Evolutionary conservation across 495 filamentous ascomycete genomes (phyloP), one percentile per base, ranked within the genome.

Genomic region (Penicillium coprophilum): DNA sequence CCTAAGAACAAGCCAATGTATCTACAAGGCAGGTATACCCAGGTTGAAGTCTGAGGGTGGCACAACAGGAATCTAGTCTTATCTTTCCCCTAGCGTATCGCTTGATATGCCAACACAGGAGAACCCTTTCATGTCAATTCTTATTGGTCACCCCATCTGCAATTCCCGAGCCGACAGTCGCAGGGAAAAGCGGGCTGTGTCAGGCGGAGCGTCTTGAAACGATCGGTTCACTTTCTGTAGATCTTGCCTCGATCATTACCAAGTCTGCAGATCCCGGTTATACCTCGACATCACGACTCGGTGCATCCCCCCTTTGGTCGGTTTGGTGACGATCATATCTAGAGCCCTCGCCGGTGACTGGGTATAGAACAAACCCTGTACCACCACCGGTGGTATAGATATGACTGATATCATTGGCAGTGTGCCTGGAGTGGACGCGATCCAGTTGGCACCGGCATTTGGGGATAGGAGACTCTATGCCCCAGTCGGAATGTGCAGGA

Each of bases 241-340:
- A 60, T 91, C 89, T 48, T 80, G 77, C 30, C 93, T 78, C 2
- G 86, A 88, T 61, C 87, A 90, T 69, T 3, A 94, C 89, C 1
- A 19, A n/a, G 20, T 39, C 30, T 51, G 62, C 94, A 96, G 10
- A 71, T 97, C 93, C 11, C 90, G 79, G 67, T 94, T 96, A 6
- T 89, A 27, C 91, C 66, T 96, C 96, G 3, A 96, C 87, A 71
- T 96, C 92, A 60, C 81, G 80, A 10, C 91, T 91, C 23, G 81
- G 60, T 7, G 91, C 83, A 71, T 96, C 96, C 3, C 82, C 84
- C 13, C 4, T 31, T 71, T 73, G 23, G 83, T 74, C 10, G 92
- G 72, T 53, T 86, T 87, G 38, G 82, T 82, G 66, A 96, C 96
- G 77, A 94, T 96, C 12, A 92, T 82, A 64, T 96, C 95, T 5